A percentile compares a stretch with the other conserved stretches of the same genome.
phyloP scores from a whole-genome alignment of 352 stramenopile genomes.

The Globisporangium cystogenes region DNA sequence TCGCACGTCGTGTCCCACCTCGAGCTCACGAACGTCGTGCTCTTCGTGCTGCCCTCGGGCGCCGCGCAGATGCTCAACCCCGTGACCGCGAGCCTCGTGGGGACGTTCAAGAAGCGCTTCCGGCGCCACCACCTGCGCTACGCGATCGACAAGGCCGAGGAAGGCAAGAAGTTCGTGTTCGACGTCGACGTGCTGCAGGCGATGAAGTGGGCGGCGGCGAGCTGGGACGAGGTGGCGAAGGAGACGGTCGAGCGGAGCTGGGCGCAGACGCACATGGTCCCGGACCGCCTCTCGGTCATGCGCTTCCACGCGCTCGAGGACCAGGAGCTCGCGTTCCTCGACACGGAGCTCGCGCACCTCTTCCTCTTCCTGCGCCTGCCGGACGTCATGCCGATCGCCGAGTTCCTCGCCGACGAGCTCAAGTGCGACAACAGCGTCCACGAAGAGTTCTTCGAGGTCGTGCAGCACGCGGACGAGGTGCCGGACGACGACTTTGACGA shows the following conservation, averaged over 20 bases:
- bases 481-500: constrained; percentile 65
- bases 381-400: constrained; percentile 51
- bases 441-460: constrained; percentile 82
- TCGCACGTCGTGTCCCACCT: constrained; percentile 74
- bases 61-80: constrained; percentile 64
- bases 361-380: constrained; percentile 58
- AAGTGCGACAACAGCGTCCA: constrained; percentile 67
- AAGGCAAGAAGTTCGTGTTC: constrained; percentile 41
- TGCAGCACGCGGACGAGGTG: constrained; percentile 58
- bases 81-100: constrained; percentile 50
- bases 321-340: constrained; percentile 47
- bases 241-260: constrained; percentile 67
- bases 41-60: constrained; percentile 46
- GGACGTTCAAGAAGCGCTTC: constrained; percentile 73
- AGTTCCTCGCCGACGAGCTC: constrained; percentile 70
- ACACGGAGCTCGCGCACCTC: constrained; percentile 60
- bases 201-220: constrained; percentile 70
- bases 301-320: constrained; percentile 42
- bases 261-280: constrained; percentile 51
- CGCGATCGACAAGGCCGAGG: constrained; percentile 52
- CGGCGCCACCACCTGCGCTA: constrained; percentile 64
- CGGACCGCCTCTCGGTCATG: constrained; percentile 35
- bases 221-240: constrained; percentile 67
- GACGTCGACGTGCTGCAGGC: constrained; percentile 63
- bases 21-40: constrained; percentile 68